Evolutionary conservation across 1,284 basidiomycete genomes (phyloP).

Genomic region (Fomitopsis schrenkii): DNA sequence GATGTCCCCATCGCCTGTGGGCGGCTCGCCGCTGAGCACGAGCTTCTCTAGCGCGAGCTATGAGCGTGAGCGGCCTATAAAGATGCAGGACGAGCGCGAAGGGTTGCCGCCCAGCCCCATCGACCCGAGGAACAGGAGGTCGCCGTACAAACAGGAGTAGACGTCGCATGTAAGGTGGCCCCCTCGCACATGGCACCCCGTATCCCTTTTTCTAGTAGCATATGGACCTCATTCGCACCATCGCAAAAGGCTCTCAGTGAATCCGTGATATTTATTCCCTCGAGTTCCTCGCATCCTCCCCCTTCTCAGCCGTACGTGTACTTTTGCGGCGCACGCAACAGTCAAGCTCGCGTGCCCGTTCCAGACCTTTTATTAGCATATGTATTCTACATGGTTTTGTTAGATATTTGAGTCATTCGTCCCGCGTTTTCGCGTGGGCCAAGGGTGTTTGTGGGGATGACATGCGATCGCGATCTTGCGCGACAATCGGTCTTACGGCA

Average conservation of each 20-base stretch:
- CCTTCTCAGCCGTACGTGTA: not conserved
- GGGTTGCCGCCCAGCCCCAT: conserved; percentile 5
- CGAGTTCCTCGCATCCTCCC: not conserved
- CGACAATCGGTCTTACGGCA: conserved; percentile 7
- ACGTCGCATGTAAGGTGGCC: not conserved
- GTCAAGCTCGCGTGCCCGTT: not conserved
- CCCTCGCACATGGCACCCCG: not conserved
- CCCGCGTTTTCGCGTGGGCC: not conserved
- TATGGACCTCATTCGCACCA: not conserved
- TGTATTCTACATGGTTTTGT: not conserved
- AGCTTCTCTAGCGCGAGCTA: conserved; percentile 39
- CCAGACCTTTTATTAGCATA: not conserved
- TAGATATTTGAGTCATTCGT: not conserved
- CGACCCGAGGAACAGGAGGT: conserved; percentile 8
- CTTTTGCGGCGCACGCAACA: not conserved
- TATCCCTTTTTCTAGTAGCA: not conserved
- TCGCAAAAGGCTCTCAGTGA: conserved; percentile 1
- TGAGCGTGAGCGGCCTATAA: conserved; percentile 44
- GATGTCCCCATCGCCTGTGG: conserved; percentile 36
- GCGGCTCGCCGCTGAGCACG: conserved; percentile 27
- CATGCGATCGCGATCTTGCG: conserved; percentile 7
- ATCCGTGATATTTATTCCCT: not conserved
- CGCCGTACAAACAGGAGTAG: conserved; percentile 8
- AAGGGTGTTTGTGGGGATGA: not conserved
- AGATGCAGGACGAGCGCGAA: conserved; percentile 19